These are phyloP conservation scores for Pestalotiopsis sp. DNA, from an alignment of 2,329 filamentous ascomycete species.

Conservation along the genomic window DNA sequence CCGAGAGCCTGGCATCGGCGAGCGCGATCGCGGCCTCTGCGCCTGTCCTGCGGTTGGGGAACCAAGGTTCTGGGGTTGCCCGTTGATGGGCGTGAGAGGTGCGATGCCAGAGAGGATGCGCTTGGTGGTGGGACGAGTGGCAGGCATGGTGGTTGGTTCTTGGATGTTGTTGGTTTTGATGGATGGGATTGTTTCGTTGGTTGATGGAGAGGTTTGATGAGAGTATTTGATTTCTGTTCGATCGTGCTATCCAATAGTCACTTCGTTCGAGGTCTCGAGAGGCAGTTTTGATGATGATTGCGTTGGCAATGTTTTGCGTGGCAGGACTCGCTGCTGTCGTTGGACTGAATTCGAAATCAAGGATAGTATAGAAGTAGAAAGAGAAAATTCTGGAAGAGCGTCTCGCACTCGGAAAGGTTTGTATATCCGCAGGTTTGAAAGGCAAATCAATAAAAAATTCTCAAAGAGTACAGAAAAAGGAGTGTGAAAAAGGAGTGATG, in stretches of 20 bases:
- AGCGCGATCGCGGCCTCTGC: slow-evolving; percentile 6
- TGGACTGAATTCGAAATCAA: background rate
- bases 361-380: slow-evolving; percentile 2
- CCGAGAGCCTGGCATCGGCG: slow-evolving; percentile 8
- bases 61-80: background rate
- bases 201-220: background rate
- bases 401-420: background rate
- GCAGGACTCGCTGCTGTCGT: slow-evolving; percentile 8
- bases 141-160: slow-evolving; percentile 1
- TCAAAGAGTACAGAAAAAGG: background rate
- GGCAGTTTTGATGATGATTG: background rate
- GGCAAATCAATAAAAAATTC: background rate
- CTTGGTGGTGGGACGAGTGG: slow-evolving; percentile 4
- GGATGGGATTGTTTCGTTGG: background rate
- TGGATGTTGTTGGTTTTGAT: background rate
- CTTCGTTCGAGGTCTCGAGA: background rate
- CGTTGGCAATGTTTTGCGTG: background rate
- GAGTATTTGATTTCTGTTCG: background rate
- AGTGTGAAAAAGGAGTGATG: slow-evolving; percentile 6
- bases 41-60: background rate
- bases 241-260: background rate
- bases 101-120: slow-evolving; percentile 9
- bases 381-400: background rate
- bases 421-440: background rate
- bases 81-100: slow-evolving; percentile 11